Percentiles rank a stretch among this genome's conserved stretches.
phyloP scores from a whole-genome alignment of 768 basidiomycete species.

The Trametes punicea region DNA sequence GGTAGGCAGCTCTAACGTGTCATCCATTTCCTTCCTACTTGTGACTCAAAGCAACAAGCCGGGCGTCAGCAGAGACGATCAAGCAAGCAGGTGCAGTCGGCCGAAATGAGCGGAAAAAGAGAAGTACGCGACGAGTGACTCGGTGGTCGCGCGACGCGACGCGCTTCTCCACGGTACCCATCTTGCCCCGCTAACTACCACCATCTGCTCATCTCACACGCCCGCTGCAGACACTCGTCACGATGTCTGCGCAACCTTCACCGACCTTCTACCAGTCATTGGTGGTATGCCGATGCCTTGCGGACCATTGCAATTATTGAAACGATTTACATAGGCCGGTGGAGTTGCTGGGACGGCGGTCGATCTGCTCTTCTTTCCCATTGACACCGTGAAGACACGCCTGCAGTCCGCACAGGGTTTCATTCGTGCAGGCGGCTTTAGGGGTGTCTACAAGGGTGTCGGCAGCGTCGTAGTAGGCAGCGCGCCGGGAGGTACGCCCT shows the following conservation, averaged over 20 bases:
- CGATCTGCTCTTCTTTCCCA: slow-evolving; percentile 93
- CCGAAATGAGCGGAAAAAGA: not conserved
- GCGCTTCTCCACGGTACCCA: not conserved
- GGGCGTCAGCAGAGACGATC: not conserved
- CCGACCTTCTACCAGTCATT: slow-evolving; percentile 34
- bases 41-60: not conserved
- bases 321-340: slow-evolving; percentile 55
- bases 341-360: slow-evolving; percentile 91
- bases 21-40: slow-evolving; percentile 47
- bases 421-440: slow-evolving; percentile 78
- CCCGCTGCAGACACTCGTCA: not conserved
- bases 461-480: slow-evolving; percentile 94
- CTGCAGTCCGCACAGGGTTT: slow-evolving; percentile 90
- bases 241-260: slow-evolving; percentile 12
- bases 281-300: slow-evolving; percentile 23
- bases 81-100: not conserved
- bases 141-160: slow-evolving; percentile 6
- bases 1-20: slow-evolving; percentile 48
- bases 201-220: not conserved
- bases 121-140: not conserved
- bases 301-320: not conserved
- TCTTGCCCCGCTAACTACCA: not conserved
- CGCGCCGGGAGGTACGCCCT: slow-evolving; percentile 80
- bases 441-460: slow-evolving; percentile 87
- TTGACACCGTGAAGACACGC: slow-evolving; percentile 96